Evolutionary conservation across 2,329 filamentous ascomycete species (phyloP), one percentile per base, ranked within the genome.

Genomic region (Helminthosporium solani): DNA sequence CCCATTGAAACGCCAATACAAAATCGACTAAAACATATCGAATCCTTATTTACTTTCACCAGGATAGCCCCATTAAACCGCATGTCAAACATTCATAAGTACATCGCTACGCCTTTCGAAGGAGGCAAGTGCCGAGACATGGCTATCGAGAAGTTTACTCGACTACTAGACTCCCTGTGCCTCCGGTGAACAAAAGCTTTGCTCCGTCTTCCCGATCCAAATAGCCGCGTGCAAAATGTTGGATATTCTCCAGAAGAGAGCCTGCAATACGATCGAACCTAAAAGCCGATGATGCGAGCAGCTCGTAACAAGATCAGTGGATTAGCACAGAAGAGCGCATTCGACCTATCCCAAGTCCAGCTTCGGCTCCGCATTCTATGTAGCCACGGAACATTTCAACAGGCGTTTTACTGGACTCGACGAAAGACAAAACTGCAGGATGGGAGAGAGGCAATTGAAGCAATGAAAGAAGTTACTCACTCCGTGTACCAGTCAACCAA

Each of bases 1-100:
- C 41, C 65, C 2, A 67, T 63, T 2, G 60, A 64, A 2, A 67
- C 64, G 0, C 79, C 78, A 0, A 75, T 82, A 19, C 79, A 82
- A 46, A 82, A 82, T 50, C 66, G 64, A 2, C 64, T 82, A 0
- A 73, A 75, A 6, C 79, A 82, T 39, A 70, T 82, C 3, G 78
- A 75, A 0, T 70, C 78, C 0, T 63, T 82, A 0, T 70, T 81
- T 33, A 67, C 71, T 1, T 81, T 82, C 49, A 56, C 81, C 18
- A 61, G 68, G 34, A 67, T 73, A 1, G 61, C 63, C 16, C 73
- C 71, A 1, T 75, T 79, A 46, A 60, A 73, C 25, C 72, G 60
- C n/a, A 47, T 68, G 3, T 56, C 65, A 1, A 62, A 54, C 3
- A 79, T 79, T 47, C 70, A 74, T 2, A 67, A 67, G n/a, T 73